A percentile compares a stretch with the other conserved stretches of the same genome.
These are phyloP conservation scores for Thraustotheca clavata DNA, from an alignment of 352 stramenopile genomes.

Conservation along the genomic window DNA sequence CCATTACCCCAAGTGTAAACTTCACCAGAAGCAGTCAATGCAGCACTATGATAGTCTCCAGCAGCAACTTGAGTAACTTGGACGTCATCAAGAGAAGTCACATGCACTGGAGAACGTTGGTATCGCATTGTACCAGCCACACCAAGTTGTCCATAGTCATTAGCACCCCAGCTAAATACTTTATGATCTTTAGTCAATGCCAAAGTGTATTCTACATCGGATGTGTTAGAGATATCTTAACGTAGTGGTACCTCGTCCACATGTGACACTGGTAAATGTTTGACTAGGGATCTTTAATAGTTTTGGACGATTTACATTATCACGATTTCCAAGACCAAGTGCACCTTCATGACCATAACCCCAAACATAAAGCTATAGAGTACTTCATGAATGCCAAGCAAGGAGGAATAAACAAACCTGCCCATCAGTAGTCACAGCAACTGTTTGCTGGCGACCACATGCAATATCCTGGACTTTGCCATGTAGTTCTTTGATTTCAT, in stretches of 20 bases:
- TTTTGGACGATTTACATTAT: constrained; percentile 8
- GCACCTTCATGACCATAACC: constrained; percentile 13
- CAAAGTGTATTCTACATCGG: constrained; percentile 3
- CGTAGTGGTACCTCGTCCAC: constrained; percentile 8
- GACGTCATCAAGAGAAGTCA: background rate
- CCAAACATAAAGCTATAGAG: constrained; percentile 15
- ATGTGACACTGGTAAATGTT: background rate
- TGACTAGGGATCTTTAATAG: background rate
- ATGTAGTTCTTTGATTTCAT: constrained; percentile 12
- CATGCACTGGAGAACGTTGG: constrained; percentile 11
- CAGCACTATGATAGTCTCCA: constrained; percentile 41
- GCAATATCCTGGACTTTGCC: constrained; percentile 14
- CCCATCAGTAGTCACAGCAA: constrained; percentile 13
- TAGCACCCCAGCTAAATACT: constrained; percentile 15
- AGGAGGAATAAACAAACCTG: background rate
- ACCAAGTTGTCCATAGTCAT: constrained; percentile 15
- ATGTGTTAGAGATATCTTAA: background rate
- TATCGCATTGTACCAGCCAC: constrained; percentile 16
- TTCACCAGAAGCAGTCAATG: constrained; percentile 37
- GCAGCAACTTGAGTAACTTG: constrained; percentile 23
- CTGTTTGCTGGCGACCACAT: constrained; percentile 14
- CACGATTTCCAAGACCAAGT: background rate
- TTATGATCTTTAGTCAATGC: background rate
- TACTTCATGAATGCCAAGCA: background rate
- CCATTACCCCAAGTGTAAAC: constrained; percentile 62